Evolutionary conservation across 768 basidiomycete genomes (phyloP).

Genomic region (Hirschioporus abietinus): DNA sequence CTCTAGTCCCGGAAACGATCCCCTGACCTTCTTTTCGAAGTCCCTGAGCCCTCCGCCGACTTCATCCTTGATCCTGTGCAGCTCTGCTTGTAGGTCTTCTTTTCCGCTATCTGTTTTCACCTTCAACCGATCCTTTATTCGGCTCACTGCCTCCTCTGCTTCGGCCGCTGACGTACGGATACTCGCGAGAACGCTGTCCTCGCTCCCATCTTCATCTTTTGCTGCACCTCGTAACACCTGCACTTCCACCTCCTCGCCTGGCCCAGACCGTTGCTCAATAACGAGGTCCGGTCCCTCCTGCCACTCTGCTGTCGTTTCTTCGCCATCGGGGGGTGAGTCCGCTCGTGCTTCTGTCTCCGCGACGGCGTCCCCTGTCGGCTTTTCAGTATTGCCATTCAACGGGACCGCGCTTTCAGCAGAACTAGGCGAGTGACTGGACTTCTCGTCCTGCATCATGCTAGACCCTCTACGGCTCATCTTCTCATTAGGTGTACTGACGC

Average conservation of each 20-base stretch:
- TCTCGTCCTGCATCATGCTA: conserved; percentile 13
- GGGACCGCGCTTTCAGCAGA: conserved; percentile 10
- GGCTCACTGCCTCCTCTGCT: conserved; percentile 16
- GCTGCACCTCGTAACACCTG: conserved; percentile 15
- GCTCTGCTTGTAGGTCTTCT: conserved; percentile 4
- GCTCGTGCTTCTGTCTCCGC: conserved; percentile 13
- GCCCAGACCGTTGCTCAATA: conserved; percentile 53
- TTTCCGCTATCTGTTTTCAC: background rate
- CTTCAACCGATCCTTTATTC: conserved; percentile 9
- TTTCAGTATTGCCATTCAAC: conserved; percentile 12
- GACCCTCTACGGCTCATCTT: conserved; percentile 16
- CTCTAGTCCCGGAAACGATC: background rate
- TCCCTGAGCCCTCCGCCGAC: conserved; percentile 12
- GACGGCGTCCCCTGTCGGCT: conserved; percentile 15
- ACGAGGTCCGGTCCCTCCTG: conserved; percentile 64
- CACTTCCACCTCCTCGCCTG: conserved; percentile 57
- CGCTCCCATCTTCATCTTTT: conserved; percentile 11
- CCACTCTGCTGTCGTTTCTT: conserved; percentile 47
- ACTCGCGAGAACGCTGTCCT: background rate
- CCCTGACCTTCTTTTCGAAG: conserved; percentile 14
- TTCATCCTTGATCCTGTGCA: background rate
- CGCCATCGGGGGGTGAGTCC: conserved; percentile 31
- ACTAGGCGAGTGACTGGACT: conserved; percentile 17
- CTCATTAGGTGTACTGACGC: conserved; percentile 23
- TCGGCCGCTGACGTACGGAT: background rate